Base-by-base conservation (phyloP, 495 filamentous ascomycete species). In the Trichoderma asperelloides region DNA sequence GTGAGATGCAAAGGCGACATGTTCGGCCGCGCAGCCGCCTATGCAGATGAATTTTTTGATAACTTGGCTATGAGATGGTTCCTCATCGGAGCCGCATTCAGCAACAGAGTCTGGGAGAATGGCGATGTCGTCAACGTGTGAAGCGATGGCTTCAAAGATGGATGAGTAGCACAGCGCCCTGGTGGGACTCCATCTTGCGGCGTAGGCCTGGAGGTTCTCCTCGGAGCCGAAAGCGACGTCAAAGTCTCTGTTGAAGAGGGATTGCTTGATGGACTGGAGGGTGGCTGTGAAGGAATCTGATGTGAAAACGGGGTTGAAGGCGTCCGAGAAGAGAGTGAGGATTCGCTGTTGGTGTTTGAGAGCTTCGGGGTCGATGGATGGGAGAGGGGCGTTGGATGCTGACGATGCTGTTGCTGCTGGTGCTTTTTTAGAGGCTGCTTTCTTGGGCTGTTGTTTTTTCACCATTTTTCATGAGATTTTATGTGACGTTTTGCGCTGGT, bases 11-110 rank as follows among this genome's bases (percentile, higher is more conserved):
- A 94, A 78, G 40, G 89, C 92, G 28, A 90, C 87, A 43, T 93
- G 79, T 77, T 98, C 95, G 16, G 93, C 93, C 0, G 92, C 92
- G 43, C 92, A 92, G 47, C 92, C 95, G 49, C 95, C 95, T 71
- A 98, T 84, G 70, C 87, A 90, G 16, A 91, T 82, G 7, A 89
- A 75, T 62, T 79, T 80, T 6, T 69, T 39, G 30, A 43, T 9
- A 27, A 4, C 3, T 12, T n/a, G 25, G 40, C 6, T 16, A 65
- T 4, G 43, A 7, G 33, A 37, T 37, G 33, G 9, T 37, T 4
- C 33, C 43, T 55, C 23, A 28, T 68, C 27, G 6, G 43, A n/a
- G 69, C 37, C 2, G 62, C 28, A n/a, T n/a, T 63, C 65, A 33
- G 43, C 51, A 7, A 43, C 9, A 41, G 21, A 13, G 25, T n/a